These are phyloP conservation scores for Lentinula lateritia DNA, from an alignment of 768 basidiomycete species.

Conservation along the genomic window DNA sequence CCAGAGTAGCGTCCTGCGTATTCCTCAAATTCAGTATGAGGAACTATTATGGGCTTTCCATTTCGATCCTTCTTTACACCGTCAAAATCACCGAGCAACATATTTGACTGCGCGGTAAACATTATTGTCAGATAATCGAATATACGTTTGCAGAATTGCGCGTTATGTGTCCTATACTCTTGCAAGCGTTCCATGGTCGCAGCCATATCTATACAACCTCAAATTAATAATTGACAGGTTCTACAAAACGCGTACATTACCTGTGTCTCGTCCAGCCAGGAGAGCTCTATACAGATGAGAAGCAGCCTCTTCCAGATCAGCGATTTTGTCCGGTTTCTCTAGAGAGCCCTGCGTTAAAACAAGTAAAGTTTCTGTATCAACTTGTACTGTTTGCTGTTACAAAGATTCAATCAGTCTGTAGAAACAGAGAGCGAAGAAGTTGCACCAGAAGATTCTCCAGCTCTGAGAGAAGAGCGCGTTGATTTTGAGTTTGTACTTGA, in stretches of 20 bases:
- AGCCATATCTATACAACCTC: constrained; percentile 72
- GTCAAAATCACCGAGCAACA: constrained; percentile 58
- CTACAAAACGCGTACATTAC: constrained; percentile 32
- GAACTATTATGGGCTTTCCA: constrained; percentile 42
- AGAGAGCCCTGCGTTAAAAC: constrained; percentile 86
- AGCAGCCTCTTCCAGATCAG: constrained; percentile 75
- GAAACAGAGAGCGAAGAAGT: background rate
- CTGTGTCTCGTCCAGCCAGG: constrained; percentile 84
- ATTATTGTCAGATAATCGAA: constrained; percentile 88
- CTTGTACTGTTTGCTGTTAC: constrained; percentile 86
- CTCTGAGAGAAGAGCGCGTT: constrained; percentile 77
- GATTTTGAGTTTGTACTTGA: constrained; percentile 97
- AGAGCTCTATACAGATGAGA: constrained; percentile 93
- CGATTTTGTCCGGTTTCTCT: constrained; percentile 72
- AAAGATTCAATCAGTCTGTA: background rate
- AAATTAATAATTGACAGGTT: background rate
- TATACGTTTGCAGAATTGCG: constrained; percentile 90
- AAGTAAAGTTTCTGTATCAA: constrained; percentile 69
- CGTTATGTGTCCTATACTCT: constrained; percentile 86
- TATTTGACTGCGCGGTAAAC: constrained; percentile 81
- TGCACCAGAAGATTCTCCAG: constrained; percentile 81
- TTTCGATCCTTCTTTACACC: constrained; percentile 44
- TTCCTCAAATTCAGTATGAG: constrained; percentile 72
- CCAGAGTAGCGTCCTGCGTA: constrained; percentile 88
- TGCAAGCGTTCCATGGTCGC: constrained; percentile 90